phyloP scores from a whole-genome alignment of 1,284 basidiomycete species.

The Golubevia sp. region DNA sequence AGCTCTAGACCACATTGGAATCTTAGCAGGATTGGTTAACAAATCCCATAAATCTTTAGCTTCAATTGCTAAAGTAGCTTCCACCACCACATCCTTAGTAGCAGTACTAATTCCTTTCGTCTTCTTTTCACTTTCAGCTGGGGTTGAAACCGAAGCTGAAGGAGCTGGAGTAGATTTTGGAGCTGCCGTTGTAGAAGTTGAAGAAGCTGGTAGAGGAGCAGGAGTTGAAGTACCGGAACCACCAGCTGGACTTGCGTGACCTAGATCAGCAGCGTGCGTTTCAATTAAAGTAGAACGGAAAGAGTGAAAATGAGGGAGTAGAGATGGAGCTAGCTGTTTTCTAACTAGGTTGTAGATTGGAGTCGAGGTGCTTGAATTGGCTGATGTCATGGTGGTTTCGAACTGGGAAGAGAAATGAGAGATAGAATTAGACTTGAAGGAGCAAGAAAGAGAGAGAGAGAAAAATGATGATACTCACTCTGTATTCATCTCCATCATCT shows the following conservation, averaged over 20 bases:
- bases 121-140: not conserved
- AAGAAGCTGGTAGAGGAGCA: conserved; percentile 7
- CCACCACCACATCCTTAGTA: conserved; percentile 42
- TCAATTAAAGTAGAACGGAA: conserved; percentile 50
- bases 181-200: conserved; percentile 7
- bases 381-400: conserved; percentile 40
- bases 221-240: conserved; percentile 12
- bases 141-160: conserved; percentile 8
- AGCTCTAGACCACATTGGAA: conserved; percentile 58
- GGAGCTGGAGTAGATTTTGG: conserved; percentile 1
- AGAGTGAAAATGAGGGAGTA: conserved; percentile 37
- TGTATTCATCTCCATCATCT: conserved; percentile 52
- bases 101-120: conserved; percentile 25
- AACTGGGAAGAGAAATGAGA: conserved; percentile 13
- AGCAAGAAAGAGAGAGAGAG: not conserved
- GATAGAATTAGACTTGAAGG: too few relatives aligned
- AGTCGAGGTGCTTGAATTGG: conserved; percentile 22
- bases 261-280: conserved; percentile 53
- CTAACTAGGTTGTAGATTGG: conserved; percentile 42
- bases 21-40: conserved; percentile 53
- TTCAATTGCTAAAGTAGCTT: conserved; percentile 44
- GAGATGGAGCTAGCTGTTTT: conserved; percentile 40
- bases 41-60: conserved; percentile 52
- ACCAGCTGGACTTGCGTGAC: conserved; percentile 34
- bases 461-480: conserved; percentile 6